Evolutionary conservation across 2,329 filamentous ascomycete genomes (phyloP).

Genomic region (Colletotrichum eleusines): DNA sequence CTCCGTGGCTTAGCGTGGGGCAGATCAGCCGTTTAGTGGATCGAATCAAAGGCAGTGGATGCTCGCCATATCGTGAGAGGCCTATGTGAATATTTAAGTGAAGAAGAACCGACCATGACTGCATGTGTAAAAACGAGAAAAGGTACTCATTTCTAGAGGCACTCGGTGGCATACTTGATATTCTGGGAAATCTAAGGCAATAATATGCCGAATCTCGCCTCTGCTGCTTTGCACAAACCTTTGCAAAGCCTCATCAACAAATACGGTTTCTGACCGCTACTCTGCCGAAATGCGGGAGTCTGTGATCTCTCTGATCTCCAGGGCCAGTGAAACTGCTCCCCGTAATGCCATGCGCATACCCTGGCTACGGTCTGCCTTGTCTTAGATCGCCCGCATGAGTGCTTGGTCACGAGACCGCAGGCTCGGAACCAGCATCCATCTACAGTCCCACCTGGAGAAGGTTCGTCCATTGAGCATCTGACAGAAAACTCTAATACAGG

Average conservation of each 20-base stretch:
- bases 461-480: background rate
- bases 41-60: conserved; percentile 4
- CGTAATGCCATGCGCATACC: background rate
- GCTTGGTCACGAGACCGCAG: conserved; percentile 17
- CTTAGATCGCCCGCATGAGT: conserved; percentile 17
- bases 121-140: background rate
- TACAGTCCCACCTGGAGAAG: conserved; percentile 6
- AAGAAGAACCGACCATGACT: background rate
- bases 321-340: background rate
- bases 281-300: conserved; percentile 3
- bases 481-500: conserved; percentile 2
- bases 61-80: background rate
- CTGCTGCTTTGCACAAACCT: background rate
- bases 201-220: background rate
- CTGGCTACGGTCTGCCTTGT: background rate
- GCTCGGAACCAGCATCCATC: conserved; percentile 9
- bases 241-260: background rate
- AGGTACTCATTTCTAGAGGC: background rate
- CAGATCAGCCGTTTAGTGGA: conserved; percentile 2
- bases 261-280: conserved; percentile 17
- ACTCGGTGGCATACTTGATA: background rate
- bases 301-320: conserved; percentile 3
- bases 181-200: background rate
- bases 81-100: background rate
- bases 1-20: background rate